Conservation (phyloP, 169 alveolate species). For the Eimeria acervulina region DNA sequence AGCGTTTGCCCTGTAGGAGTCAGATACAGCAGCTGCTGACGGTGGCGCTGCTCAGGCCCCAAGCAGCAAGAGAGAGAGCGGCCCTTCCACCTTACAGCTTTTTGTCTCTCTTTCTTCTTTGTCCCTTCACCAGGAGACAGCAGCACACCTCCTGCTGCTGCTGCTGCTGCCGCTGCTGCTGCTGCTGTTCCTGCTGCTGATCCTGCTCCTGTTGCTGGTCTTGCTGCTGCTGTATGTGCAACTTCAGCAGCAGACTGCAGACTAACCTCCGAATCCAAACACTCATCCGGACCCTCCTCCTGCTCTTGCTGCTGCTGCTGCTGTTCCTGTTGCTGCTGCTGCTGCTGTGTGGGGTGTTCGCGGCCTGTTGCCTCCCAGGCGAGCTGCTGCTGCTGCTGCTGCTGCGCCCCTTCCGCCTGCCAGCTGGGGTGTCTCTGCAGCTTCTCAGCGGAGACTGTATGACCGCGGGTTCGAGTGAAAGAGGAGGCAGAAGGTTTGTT, state of each 20-base stretch:
- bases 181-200: background rate
- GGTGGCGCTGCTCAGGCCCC: background rate
- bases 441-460: background rate
- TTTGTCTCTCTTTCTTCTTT: background rate
- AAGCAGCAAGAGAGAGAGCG: slow-evolving; percentile 46
- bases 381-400: slow-evolving; percentile 37
- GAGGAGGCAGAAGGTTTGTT: background rate
- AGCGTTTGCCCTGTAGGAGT: slow-evolving; percentile 16
- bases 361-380: no score
- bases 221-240: background rate
- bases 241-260: no score
- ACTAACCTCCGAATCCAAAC: no score
- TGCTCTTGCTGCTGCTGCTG: slow-evolving; percentile 28
- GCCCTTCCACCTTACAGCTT: background rate
- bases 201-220: background rate
- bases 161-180: slow-evolving; percentile 35
- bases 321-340: no score
- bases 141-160: background rate
- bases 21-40: background rate
- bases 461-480: background rate
- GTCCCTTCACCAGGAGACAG: background rate
- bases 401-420: background rate
- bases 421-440: background rate
- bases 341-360: no score
- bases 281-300: background rate